These are phyloP conservation scores for Aspergillus steynii DNA, from an alignment of 495 filamentous ascomycete species.

Conservation along the genomic window DNA sequence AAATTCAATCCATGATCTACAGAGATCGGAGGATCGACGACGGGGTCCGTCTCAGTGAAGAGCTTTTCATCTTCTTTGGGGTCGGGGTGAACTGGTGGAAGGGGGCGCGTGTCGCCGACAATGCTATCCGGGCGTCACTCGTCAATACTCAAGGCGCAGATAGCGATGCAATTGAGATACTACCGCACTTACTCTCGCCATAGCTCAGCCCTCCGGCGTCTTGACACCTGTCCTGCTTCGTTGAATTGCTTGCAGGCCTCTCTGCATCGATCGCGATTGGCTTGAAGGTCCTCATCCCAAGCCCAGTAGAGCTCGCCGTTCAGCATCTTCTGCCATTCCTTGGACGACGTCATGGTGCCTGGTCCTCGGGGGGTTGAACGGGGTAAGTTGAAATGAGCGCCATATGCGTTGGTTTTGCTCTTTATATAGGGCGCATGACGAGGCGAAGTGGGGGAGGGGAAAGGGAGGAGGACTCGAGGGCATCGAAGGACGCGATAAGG, in stretches of 20 bases:
- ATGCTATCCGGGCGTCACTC: slow-evolving; percentile 41
- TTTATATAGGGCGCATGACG: no score
- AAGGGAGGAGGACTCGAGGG: no score
- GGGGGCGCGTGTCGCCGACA: slow-evolving; percentile 55
- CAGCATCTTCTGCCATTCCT: slow-evolving; percentile 40
- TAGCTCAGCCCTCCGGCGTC: slow-evolving; percentile 61
- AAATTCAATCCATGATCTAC: slow-evolving; percentile 78
- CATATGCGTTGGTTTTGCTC: not conserved
- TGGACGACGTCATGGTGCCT: slow-evolving; percentile 28
- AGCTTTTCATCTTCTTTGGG: slow-evolving; percentile 58
- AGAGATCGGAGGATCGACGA: slow-evolving; percentile 65
- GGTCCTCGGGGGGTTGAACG: not conserved
- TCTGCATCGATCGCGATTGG: slow-evolving; percentile 58
- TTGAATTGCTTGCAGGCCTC: slow-evolving; percentile 62
- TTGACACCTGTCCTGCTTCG: slow-evolving; percentile 47
- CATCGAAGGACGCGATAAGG: no score
- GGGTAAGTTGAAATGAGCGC: not conserved
- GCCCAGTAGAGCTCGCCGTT: slow-evolving; percentile 48
- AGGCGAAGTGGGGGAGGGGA: no score
- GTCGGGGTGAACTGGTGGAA: slow-evolving; percentile 54
- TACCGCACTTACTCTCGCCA: slow-evolving; percentile 62
- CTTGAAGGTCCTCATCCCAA: slow-evolving; percentile 52
- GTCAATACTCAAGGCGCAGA: not conserved
- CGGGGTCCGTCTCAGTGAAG: slow-evolving; percentile 58
- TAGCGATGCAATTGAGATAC: not conserved